A percentile compares a stretch with the other conserved stretches of the same genome.
Conservation (phyloP, 2,329 filamentous ascomycete genomes). For the Raffaelea ambrosiae region DNA sequence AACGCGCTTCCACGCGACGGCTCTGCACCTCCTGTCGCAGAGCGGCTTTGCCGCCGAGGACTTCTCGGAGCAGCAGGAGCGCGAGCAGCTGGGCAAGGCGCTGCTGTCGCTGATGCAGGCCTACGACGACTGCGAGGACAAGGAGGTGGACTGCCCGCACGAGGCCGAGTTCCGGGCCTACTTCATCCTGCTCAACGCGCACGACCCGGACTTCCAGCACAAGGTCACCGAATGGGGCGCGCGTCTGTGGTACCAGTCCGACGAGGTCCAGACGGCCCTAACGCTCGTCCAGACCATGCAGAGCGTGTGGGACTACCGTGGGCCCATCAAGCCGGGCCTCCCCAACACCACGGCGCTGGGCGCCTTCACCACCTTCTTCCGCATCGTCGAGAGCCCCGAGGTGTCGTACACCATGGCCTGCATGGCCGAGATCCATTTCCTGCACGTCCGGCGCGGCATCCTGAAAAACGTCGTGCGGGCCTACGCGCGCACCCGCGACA, state of each 20-base stretch:
- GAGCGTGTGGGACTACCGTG: constrained; percentile 47
- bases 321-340: constrained; percentile 43
- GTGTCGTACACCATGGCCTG: constrained; percentile 64
- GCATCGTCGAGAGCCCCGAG: constrained; percentile 44
- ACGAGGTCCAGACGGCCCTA: constrained; percentile 53
- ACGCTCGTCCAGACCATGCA: constrained; percentile 53
- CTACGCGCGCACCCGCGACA: constrained; percentile 47
- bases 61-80: constrained; percentile 59
- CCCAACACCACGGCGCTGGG: constrained; percentile 40
- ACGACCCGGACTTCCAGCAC: constrained; percentile 49
- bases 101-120: constrained; percentile 56
- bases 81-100: constrained; percentile 58
- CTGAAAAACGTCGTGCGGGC: constrained; percentile 45
- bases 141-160: constrained; percentile 49
- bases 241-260: constrained; percentile 43
- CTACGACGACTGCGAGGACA: constrained; percentile 57
- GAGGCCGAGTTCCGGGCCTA: constrained; percentile 60
- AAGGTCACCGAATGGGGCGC: constrained; percentile 47
- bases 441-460: constrained; percentile 49
- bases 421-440: constrained; percentile 60
- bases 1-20: constrained; percentile 56
- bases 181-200: constrained; percentile 53
- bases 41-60: constrained; percentile 47
- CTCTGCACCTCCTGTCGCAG: constrained; percentile 54
- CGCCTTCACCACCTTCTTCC: constrained; percentile 47